Percentiles rank a stretch among this genome's conserved stretches.
phyloP scores from a whole-genome alignment of 495 filamentous ascomycete species.

The Ramalina intermedia region DNA sequence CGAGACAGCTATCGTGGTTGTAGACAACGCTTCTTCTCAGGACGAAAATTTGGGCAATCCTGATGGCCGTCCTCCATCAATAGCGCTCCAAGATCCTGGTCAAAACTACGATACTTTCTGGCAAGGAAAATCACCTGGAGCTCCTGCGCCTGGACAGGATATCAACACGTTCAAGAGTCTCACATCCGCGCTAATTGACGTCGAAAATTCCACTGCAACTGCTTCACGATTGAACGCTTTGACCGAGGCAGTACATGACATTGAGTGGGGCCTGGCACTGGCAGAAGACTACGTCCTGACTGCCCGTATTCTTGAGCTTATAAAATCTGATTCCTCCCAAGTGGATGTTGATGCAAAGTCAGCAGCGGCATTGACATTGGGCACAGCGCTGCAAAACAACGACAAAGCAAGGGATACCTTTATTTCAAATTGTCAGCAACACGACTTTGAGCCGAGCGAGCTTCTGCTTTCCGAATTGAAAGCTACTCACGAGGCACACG shows the following conservation, averaged over 20 bases:
- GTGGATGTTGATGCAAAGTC: conserved; percentile 19
- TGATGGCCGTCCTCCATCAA: background rate
- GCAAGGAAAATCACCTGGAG: background rate
- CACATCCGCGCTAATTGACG: background rate
- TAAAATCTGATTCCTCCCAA: conserved; percentile 1
- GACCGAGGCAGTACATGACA: conserved; percentile 34
- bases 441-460: conserved; percentile 12
- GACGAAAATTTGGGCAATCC: too few species aligned
- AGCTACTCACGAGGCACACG: conserved; percentile 4
- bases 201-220: background rate
- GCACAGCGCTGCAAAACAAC: conserved; percentile 47
- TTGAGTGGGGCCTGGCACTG: conserved; percentile 55
- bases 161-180: background rate
- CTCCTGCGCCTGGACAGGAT: background rate
- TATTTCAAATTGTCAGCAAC: conserved; percentile 14
- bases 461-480: conserved; percentile 14
- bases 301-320: conserved; percentile 27
- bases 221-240: background rate
- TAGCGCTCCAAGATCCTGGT: background rate
- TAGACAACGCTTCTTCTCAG: conserved; percentile 9
- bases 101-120: background rate
- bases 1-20: conserved; percentile 9
- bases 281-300: conserved; percentile 32
- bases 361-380: conserved; percentile 37
- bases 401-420: conserved; percentile 32